phyloP scores from a whole-genome alignment of 495 filamentous ascomycete genomes.

The Parathielavia appendiculata region DNA sequence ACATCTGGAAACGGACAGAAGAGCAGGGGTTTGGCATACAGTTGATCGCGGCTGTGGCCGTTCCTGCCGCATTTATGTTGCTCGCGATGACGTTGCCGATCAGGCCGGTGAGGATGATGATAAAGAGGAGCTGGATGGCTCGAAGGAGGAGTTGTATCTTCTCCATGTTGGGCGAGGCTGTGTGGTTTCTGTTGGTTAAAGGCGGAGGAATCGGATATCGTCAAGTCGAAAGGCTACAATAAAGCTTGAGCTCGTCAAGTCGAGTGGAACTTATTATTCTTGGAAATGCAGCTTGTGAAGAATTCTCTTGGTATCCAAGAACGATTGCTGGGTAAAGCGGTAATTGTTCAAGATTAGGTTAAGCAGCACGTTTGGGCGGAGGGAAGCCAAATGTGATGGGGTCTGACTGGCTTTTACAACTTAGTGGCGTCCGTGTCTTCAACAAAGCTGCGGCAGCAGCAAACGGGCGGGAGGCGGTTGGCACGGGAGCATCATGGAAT shows the following conservation, averaged over 20 bases:
- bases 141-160: conserved; percentile 37
- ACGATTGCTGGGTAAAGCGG: not conserved
- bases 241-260: too few relatives aligned
- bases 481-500: conserved; percentile 22
- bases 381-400: not conserved
- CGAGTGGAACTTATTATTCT: too few relatives aligned
- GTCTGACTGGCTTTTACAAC: conserved; percentile 4
- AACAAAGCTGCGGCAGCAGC: not conserved
- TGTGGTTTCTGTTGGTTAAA: conserved; percentile 1
- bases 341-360: not conserved
- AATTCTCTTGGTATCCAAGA: too few relatives aligned
- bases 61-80: conserved; percentile 34
- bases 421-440: conserved; percentile 5
- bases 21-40: too few relatives aligned
- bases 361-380: not conserved
- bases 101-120: conserved; percentile 43
- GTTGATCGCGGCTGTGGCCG: conserved; percentile 42
- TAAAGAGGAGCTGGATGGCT: conserved; percentile 38
- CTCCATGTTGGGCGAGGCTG: conserved; percentile 31
- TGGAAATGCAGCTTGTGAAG: not conserved
- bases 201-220: not conserved
- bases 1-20: too few relatives aligned
- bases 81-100: conserved; percentile 48
- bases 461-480: not conserved
- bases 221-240: not conserved